Base-by-base conservation (phyloP, 192 early-diverging fungal species). In the Backusella liffmaniae region DNA sequence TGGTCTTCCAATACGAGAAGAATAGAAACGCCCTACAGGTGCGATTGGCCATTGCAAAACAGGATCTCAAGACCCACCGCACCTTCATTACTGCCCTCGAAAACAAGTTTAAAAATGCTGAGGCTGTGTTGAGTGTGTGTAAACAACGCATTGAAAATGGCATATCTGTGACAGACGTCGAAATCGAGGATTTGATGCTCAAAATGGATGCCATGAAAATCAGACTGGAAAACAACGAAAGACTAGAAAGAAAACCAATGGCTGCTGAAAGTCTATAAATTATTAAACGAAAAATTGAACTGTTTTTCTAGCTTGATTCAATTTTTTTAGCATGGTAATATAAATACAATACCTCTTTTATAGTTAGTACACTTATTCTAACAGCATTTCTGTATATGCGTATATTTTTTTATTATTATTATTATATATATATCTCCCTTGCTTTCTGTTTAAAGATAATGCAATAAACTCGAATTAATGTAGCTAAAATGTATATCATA, bases 121-220 rank as follows among this genome's bases (percentile, higher is more conserved):
- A 74, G 44, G 21, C 9, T 23, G 36, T 39, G 3, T 35, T 74
- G 21, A 49, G 26, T 49, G 42, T 29, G 0, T 71, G 44, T 44
- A 44, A 71, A 16, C 35, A 71, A 8, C 70, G 70, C 13, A 71
- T 71, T 37, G 56, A 42, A 29, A 15, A 41, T 10, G 37, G 12
- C 6, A 26, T 18, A 5, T 16, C 46, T 67, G 73, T 74, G 21
- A 66, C 73, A 0, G 73, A 74, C 18, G 37, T 44, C 18, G 73
- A 74, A n/a, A 74, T 74, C 29, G 73, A 74, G 4, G 56, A 74
- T 15, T 7, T 74, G 21, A 74, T 74, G 73, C 62, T 36, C 8
- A 44, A 53, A 74, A 74, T 74, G 73, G 46, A 74, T 66, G 73
- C 73, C 29, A 74, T 74, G 73, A 65, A 66, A 36, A 66, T 74